Base-by-base conservation (phyloP, 2,329 filamentous ascomycete genomes). In the Aaosphaeria pasadenensis region DNA sequence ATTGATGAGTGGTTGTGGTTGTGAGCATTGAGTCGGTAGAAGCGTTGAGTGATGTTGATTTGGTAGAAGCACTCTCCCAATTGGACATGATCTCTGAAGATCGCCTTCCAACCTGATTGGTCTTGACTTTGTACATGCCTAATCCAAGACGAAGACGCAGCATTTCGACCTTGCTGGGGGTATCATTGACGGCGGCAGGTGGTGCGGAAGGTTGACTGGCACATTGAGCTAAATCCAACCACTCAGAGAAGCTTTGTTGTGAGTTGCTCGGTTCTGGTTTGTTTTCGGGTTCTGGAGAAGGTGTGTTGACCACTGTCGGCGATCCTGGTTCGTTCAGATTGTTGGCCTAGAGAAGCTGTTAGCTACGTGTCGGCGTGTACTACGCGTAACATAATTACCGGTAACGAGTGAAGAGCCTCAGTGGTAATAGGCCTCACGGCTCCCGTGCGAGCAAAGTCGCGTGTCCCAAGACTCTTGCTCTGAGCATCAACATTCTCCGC, bases 81-180 rank as follows among this genome's bases (percentile, higher is more conserved):
- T 54, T 57, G 5, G 65, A 63, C 7, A 71, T 63, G 38, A 90
- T 81, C 71, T 47, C 83, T 76, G 51, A 89, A 77, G 59, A 53
- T 1, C 86, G 84, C 30, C 88, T 77, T 48, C 80, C 73, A 46
- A 83, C 79, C 69, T 91, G 88, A 50, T 87, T 84, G 2, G 87
- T 91, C 48, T 79, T 80, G 55, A 91, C 76, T 70, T 91, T 91
- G 75, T 90, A 91, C 61, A 80, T 81, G 11, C 86, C 88, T 17
- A 90, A 79, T 30, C 81, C 77, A 11, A 91, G 80, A n/a, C 87
- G 80, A 7, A 89, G 77, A 44, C 80, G 80, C 40, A 91, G 74
- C 43, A 83, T 80, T 61, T 87, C 81, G 17, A 84, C 85, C 70
- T 81, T 80, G 79, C 87, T 66, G 42, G 45, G 56, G 35, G 52